Base-by-base conservation (phyloP, 352 stramenopile species). In the Phytophthora cryptogea region DNA sequence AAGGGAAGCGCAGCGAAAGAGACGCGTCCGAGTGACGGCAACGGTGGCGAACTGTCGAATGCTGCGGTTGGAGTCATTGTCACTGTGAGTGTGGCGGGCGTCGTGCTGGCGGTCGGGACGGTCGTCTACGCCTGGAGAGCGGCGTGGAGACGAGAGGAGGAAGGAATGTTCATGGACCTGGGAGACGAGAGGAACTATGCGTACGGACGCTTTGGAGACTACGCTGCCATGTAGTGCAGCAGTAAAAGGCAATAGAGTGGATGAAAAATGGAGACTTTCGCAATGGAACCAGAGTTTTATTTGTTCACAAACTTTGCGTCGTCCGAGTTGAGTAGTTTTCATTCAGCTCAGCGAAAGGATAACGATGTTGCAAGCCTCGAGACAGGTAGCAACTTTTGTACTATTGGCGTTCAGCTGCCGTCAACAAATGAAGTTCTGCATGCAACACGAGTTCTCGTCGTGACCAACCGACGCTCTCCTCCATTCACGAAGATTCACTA, bases 191-290 rank as follows among this genome's bases (percentile, higher is more conserved):
- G 58, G 8, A 70, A 28, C 56, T 70, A 74, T 40, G 43, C 49
- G 8, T 68, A 74, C 26, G 62, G 54, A 1, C 37, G 47, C 14
- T 74, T 66, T 30, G 70, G 66, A 27, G 64, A 80, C 58, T 83
- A 83, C 36, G 74, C 74, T 32, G 74, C 74, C 13, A 83, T 83
- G 74, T 83, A 70, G 44, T 45, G 7, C 32, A 53, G 20, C 16
- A 43, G 13, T 54, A 51, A 42, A 32, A 35, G 23, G 26, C 26
- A 48, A 48, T 48, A 48, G 20, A 47, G n/a, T 11, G 36, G 14
- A 42, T 1, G 13, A n/a, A 10, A 26, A 39, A 39, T 23, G 20
- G 20, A 2, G 20, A 23, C 20, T n/a, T n/a, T n/a, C n/a, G n/a
- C n/a, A n/a, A n/a, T n/a, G n/a, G n/a, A n/a, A n/a, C n/a, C n/a